These are phyloP conservation scores for Chaetothyriales sp. DNA, from an alignment of 2,329 filamentous ascomycete species.

Conservation along the genomic window DNA sequence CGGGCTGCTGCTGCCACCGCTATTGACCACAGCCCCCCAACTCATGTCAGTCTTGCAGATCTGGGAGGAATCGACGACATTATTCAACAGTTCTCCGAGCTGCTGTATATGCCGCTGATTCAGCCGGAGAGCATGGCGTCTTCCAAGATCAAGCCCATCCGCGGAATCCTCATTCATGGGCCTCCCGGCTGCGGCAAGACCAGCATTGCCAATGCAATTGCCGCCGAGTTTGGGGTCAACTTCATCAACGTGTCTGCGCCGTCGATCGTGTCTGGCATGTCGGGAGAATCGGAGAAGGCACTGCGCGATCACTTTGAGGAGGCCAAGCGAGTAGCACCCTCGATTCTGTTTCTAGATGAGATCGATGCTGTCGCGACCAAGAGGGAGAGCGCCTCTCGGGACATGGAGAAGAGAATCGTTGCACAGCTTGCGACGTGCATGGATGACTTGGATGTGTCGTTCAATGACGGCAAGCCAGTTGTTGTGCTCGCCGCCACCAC, in stretches of 20 bases:
- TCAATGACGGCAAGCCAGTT: slow-evolving; percentile 60
- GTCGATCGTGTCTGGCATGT: slow-evolving; percentile 72
- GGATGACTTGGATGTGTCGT: slow-evolving; percentile 60
- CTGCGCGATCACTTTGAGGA: slow-evolving; percentile 76
- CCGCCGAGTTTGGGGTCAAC: slow-evolving; percentile 57
- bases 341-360: slow-evolving; percentile 80
- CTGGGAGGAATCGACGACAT: slow-evolving; percentile 64
- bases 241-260: slow-evolving; percentile 73
- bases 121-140: slow-evolving; percentile 50
- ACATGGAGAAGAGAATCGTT: slow-evolving; percentile 81
- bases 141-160: slow-evolving; percentile 53
- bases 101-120: slow-evolving; percentile 58
- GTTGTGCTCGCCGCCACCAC: slow-evolving; percentile 88
- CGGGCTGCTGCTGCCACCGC: slow-evolving; percentile 30
- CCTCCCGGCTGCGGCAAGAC: slow-evolving; percentile 80
- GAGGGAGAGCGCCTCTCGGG: slow-evolving; percentile 63
- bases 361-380: slow-evolving; percentile 86
- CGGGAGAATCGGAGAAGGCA: slow-evolving; percentile 76
- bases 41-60: slow-evolving; percentile 52
- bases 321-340: slow-evolving; percentile 71
- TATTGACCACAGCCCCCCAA: slow-evolving; percentile 49
- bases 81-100: slow-evolving; percentile 51
- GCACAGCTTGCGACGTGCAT: slow-evolving; percentile 73
- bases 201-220: slow-evolving; percentile 65
- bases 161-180: slow-evolving; percentile 64